Evolutionary conservation across 306 rosid genomes (phyloP).

Genomic region (Myrica gale): DNA sequence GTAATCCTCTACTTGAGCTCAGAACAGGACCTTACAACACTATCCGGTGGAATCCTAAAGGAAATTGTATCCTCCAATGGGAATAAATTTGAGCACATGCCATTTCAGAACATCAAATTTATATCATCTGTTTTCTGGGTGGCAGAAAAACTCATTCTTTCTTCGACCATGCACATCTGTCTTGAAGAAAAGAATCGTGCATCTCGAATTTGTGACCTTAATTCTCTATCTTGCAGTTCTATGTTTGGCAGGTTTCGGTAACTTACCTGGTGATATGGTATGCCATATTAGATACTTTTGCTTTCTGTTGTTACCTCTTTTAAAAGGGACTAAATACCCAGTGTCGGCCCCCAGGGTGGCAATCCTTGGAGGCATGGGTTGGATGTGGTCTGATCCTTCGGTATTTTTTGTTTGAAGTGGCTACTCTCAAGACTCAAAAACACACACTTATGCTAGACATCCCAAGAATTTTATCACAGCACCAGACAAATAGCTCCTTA

Average conservation of each 20-base stretch:
- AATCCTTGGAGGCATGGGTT: background rate
- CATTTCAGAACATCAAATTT: conserved; percentile 12
- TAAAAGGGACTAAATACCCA: background rate
- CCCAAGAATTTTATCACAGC: background rate
- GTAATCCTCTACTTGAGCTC: conserved; percentile 92
- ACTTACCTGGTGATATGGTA: conserved; percentile 97
- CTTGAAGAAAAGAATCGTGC: conserved; percentile 4
- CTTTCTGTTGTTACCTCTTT: conserved; percentile 21
- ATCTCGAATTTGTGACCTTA: conserved; percentile 48
- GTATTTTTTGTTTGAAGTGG: background rate
- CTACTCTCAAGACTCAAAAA: background rate
- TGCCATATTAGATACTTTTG: conserved; percentile 33
- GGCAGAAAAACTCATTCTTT: background rate
- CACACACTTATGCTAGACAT: background rate
- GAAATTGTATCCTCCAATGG: conserved; percentile 71
- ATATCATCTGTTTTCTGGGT: background rate
- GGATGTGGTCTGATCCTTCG: background rate
- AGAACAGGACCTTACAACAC: conserved; percentile 96
- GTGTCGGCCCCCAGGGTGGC: background rate
- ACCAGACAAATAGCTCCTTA: background rate
- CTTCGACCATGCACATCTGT: conserved; percentile 14
- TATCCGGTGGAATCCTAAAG: conserved; percentile 88
- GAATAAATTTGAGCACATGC: conserved; percentile 21
- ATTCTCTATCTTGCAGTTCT: conserved; percentile 57
- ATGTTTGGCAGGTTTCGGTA: conserved; percentile 94